Percentiles rank a stretch among this genome's conserved stretches.
phyloP scores from a whole-genome alignment of 768 basidiomycete species.

The Grammothele lineata region DNA sequence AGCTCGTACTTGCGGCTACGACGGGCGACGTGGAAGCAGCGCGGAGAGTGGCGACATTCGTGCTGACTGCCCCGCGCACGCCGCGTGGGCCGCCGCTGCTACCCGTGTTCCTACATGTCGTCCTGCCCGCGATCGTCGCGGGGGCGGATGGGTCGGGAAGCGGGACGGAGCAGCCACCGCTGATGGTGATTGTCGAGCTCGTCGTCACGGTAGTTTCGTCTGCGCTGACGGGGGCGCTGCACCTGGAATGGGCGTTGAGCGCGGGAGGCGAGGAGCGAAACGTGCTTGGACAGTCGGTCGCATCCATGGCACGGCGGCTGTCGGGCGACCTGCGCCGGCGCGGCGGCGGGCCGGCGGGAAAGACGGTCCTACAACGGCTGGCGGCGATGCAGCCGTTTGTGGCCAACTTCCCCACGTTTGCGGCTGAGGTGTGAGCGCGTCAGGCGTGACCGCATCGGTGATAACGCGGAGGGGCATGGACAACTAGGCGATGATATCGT shows the following conservation, averaged over 20 bases:
- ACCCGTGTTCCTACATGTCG: constrained; percentile 65
- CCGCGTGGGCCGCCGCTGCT: constrained; percentile 56
- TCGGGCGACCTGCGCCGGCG: constrained; percentile 55
- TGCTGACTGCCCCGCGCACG: constrained; percentile 58
- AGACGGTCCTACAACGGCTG: constrained; percentile 53
- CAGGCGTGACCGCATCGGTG: no score
- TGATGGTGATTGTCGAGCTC: constrained; percentile 55
- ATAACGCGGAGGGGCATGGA: no score
- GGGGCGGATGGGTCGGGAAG: constrained; percentile 52
- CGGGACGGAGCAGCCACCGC: constrained; percentile 43
- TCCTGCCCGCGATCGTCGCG: constrained; percentile 59
- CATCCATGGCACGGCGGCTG: constrained; percentile 61
- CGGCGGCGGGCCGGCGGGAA: constrained; percentile 43
- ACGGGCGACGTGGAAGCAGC: constrained; percentile 59
- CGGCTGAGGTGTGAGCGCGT: constrained; percentile 28
- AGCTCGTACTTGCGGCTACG: constrained; percentile 46
- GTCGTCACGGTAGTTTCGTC: constrained; percentile 63
- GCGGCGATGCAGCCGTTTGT: constrained; percentile 61
- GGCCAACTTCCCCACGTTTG: constrained; percentile 72
- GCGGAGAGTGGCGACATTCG: constrained; percentile 63
- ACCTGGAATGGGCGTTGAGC: constrained; percentile 66
- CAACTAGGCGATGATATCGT: no score
- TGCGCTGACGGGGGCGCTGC: constrained; percentile 59
- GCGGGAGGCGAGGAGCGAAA: constrained; percentile 45
- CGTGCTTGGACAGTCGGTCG: constrained; percentile 59